phyloP scores from a whole-genome alignment of 2,329 filamentous ascomycete genomes.

The Colletotrichum nymphaeae region DNA sequence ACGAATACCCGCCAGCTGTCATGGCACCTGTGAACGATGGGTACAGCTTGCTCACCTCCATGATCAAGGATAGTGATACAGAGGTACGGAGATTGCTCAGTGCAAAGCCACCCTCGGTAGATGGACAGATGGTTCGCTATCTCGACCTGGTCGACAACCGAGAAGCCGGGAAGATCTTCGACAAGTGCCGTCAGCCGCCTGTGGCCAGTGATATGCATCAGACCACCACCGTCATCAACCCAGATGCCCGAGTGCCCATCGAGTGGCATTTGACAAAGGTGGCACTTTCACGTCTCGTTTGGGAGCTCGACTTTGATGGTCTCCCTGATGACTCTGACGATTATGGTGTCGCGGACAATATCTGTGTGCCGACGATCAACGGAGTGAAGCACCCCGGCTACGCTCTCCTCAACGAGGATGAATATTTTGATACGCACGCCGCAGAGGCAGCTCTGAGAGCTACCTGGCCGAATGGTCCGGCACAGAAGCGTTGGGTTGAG shows the following conservation, averaged over 20 bases:
- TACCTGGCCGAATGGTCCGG: neutral
- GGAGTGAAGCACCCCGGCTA: neutral
- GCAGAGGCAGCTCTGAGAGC: neutral
- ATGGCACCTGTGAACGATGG: constrained; percentile 8
- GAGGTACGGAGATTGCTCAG: constrained; percentile 2
- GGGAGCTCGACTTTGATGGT: constrained; percentile 1
- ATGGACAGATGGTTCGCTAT: constrained; percentile 6
- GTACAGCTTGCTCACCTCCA: neutral
- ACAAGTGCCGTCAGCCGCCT: constrained; percentile 7
- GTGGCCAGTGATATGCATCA: neutral
- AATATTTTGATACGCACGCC: neutral
- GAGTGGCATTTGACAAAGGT: constrained; percentile 7
- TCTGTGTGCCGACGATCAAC: neutral
- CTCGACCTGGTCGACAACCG: neutral
- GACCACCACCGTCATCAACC: neutral
- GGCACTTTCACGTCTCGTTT: neutral
- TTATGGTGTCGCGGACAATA: neutral
- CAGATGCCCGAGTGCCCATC: neutral
- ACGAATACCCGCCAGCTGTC: constrained; percentile 6
- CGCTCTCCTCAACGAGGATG: constrained; percentile 2
- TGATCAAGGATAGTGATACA: neutral
- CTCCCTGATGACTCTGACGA: neutral
- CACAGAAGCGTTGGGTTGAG: constrained; percentile 3
- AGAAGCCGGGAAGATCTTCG: constrained; percentile 1
- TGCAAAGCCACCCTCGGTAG: neutral